A percentile compares a stretch with the other conserved stretches of the same genome.
Evolutionary conservation across 2,329 filamentous ascomycete genomes (phyloP).

Genomic region (Sporothrix pallida): DNA sequence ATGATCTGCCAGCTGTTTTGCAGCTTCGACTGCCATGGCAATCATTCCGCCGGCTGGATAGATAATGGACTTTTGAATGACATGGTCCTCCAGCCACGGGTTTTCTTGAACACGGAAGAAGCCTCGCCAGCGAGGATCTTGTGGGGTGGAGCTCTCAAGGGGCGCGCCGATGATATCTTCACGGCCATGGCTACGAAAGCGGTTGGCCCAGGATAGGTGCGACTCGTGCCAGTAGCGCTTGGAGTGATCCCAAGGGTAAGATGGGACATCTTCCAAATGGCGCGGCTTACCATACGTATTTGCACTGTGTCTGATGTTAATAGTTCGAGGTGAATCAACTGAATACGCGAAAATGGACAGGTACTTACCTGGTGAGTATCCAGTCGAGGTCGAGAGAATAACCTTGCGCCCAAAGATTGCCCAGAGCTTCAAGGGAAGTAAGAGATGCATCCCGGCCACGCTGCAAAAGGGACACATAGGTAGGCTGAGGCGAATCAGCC

Average conservation of each 20-base stretch:
- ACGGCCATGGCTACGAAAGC: slow-evolving; percentile 42
- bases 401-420: slow-evolving; percentile 35
- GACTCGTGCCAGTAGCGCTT: slow-evolving; percentile 49
- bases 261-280: slow-evolving; percentile 46
- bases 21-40: slow-evolving; percentile 49
- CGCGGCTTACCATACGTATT: not conserved
- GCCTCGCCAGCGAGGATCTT: slow-evolving; percentile 52
- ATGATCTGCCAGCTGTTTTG: slow-evolving; percentile 40
- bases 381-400: slow-evolving; percentile 31
- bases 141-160: slow-evolving; percentile 39
- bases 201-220: slow-evolving; percentile 43
- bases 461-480: slow-evolving; percentile 35
- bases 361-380: slow-evolving; percentile 16
- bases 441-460: slow-evolving; percentile 29
- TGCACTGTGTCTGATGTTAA: not conserved
- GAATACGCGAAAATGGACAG: not conserved
- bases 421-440: slow-evolving; percentile 32
- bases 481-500: not conserved
- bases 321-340: not conserved
- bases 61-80: slow-evolving; percentile 47
- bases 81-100: slow-evolving; percentile 56
- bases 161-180: slow-evolving; percentile 43
- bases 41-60: slow-evolving; percentile 49
- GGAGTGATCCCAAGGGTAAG: slow-evolving; percentile 52
- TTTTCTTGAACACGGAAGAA: slow-evolving; percentile 49